phyloP scores from a whole-genome alignment of 1,284 basidiomycete genomes.

The Cryptococcus hybrid region DNA sequence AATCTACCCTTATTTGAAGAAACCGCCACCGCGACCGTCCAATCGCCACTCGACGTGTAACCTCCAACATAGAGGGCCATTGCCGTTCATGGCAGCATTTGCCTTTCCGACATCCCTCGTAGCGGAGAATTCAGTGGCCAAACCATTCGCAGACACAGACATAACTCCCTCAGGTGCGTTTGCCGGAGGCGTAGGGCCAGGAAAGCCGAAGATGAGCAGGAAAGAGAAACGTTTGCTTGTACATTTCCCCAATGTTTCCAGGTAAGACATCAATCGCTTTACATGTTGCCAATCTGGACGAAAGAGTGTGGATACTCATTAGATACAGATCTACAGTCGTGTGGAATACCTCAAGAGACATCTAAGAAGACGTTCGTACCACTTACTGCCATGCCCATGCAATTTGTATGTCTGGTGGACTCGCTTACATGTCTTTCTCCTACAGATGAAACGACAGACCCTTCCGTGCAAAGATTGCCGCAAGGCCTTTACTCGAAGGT shows the following conservation, averaged over 20 bases:
- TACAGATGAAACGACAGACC: conserved; percentile 49
- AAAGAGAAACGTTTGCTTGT: conserved; percentile 45
- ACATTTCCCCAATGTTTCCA: conserved; percentile 44
- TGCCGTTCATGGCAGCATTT: no score
- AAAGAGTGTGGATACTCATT: neutral
- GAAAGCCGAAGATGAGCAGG: conserved; percentile 31
- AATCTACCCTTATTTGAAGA: no score
- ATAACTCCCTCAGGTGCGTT: no score
- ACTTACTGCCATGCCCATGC: neutral
- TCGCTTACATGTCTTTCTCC: neutral
- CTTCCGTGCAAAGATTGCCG: conserved; percentile 49
- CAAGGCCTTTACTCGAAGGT: conserved; percentile 51
- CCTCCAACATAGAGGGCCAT: no score
- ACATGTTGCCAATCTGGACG: neutral
- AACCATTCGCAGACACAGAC: no score
- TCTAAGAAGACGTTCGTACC: conserved; percentile 49
- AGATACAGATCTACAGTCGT: conserved; percentile 42
- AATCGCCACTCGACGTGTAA: no score
- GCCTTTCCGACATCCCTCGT: no score
- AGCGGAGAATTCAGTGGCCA: no score
- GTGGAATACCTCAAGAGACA: conserved; percentile 51
- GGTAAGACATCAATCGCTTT: conserved; percentile 14
- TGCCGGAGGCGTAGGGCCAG: conserved; percentile 7
- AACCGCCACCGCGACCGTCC: no score
- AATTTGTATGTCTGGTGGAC: neutral